phyloP scores from a whole-genome alignment of 441 rosid genomes.

The Oxalis stricta region DNA sequence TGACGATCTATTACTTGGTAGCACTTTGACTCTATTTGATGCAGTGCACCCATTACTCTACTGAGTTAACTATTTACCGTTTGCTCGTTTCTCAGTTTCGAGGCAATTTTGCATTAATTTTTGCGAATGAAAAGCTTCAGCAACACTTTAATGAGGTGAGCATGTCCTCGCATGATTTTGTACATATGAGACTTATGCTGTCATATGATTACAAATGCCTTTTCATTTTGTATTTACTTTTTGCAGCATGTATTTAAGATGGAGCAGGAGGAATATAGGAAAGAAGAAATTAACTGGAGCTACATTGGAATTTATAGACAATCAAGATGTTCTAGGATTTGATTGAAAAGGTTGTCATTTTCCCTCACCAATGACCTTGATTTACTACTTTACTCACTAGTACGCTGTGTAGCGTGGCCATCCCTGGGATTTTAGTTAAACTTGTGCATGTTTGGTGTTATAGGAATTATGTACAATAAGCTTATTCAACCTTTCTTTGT shows the following conservation, averaged over 20 bases:
- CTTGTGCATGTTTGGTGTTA: too few species aligned
- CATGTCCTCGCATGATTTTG: constrained; percentile 6
- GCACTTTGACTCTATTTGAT: too few species aligned
- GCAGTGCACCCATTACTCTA: too few species aligned
- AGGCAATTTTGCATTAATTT: constrained; percentile 96
- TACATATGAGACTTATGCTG: constrained; percentile 1
- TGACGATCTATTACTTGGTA: too few species aligned
- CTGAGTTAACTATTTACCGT: constrained; percentile 12
- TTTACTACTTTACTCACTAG: neutral
- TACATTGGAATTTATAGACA: constrained; percentile 92
- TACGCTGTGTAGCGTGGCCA: too few species aligned
- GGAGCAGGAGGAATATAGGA: constrained; percentile 96
- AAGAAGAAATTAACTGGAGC: constrained; percentile 95
- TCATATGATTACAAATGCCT: neutral
- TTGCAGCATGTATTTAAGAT: constrained; percentile 97
- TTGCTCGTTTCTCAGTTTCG: constrained; percentile 49
- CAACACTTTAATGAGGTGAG: constrained; percentile 93
- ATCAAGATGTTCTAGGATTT: constrained; percentile 93
- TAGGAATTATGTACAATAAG: too few species aligned
- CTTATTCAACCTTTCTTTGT: too few species aligned
- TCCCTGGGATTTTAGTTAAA: constrained; percentile 1
- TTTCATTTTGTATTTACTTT: constrained; percentile 13
- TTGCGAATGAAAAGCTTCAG: constrained; percentile 97
- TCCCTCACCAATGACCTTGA: constrained; percentile 5
- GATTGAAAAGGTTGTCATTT: constrained; percentile 69